Evolutionary conservation across 345 rosid genomes (phyloP).

Genomic region (Cardiospermum halicacabum): DNA sequence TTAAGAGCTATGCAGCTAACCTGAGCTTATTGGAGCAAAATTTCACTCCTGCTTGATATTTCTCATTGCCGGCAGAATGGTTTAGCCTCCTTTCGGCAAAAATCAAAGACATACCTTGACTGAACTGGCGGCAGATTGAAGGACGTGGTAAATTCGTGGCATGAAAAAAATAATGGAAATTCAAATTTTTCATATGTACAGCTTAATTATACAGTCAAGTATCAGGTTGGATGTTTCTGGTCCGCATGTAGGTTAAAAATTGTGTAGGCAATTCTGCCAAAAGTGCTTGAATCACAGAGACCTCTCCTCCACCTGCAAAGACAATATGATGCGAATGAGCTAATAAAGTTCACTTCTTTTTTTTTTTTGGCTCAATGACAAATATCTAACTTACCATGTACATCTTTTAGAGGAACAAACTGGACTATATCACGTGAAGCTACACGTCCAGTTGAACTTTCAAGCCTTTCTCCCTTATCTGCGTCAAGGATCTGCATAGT

Average conservation of each 20-base stretch:
- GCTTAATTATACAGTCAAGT: slow-evolving; percentile 26
- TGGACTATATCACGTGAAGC: slow-evolving; percentile 96
- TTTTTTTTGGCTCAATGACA: neutral
- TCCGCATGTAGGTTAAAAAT: slow-evolving; percentile 71
- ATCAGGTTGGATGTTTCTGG: slow-evolving; percentile 58
- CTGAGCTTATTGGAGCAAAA: neutral
- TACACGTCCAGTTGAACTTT: slow-evolving; percentile 74
- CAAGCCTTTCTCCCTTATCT: slow-evolving; percentile 84
- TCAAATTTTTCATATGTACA: slow-evolving; percentile 23
- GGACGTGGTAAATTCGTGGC: slow-evolving; percentile 12
- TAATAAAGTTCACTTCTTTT: no score
- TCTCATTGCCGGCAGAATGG: neutral
- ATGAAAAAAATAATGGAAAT: slow-evolving; percentile 10
- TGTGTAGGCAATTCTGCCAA: slow-evolving; percentile 85
- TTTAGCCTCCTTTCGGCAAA: neutral
- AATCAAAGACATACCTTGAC: neutral
- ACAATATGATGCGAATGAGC: slow-evolving; percentile 1
- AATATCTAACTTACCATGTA: slow-evolving; percentile 55
- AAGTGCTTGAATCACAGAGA: slow-evolving; percentile 75
- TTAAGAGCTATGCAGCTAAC: neutral
- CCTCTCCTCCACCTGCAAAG: slow-evolving; percentile 71
- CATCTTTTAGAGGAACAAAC: slow-evolving; percentile 72
- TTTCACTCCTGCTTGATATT: neutral
- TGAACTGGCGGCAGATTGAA: slow-evolving; percentile 6
- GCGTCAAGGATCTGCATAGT: slow-evolving; percentile 64